Evolutionary conservation across 495 filamentous ascomycete genomes (phyloP), one percentile per base, ranked within the genome.

Genomic region (Talaromyces nanjingensis): DNA sequence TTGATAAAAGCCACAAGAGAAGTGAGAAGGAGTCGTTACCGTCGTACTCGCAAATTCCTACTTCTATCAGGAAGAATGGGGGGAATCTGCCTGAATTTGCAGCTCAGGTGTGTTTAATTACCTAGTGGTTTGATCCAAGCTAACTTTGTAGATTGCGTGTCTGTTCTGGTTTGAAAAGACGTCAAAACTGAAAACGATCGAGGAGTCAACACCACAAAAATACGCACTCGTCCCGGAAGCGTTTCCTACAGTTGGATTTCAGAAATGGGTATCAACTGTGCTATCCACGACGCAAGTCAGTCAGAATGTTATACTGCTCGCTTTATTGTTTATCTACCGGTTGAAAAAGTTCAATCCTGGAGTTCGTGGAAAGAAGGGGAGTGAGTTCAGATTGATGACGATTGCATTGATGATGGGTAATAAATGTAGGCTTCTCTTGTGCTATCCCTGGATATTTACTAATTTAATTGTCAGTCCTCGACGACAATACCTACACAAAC

Each of bases 401-500:
- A 92, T 98, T 61, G 96, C 96, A 14, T 78, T 99, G 72, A 99
- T 99, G 96, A 79, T 99, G 52, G 94, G 93, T 63, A 99, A 98
- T 76, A 99, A 99, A 81, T 99, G 91, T 91, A 76, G 69, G 87
- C 77, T 18, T 24, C 45, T 31, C 29, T 6, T 31, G 29, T 7
- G 4, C 29, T 31, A 31, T 31, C 3, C 4, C 3, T 31, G 29
- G 29, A 31, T 7, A 31, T 31, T 6, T 31, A 31, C 29, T 31
- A 27, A 68, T 76, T 79, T 71, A 79, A 69, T 64, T 63, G 52
- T 11, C 65, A 92, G 89, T 97, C 70, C 78, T 99, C 66, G 96
- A 99, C 71, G 96, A 99, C 70, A 99, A 98, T 73, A 98, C 96
- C 2, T 99, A 98, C 76, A 98, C 96, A 60, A 99, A 99, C 80